Percentiles rank a stretch among this genome's conserved stretches.
Conservation (phyloP, 352 stramenopile species). For the Blastocystis sp. region DNA sequence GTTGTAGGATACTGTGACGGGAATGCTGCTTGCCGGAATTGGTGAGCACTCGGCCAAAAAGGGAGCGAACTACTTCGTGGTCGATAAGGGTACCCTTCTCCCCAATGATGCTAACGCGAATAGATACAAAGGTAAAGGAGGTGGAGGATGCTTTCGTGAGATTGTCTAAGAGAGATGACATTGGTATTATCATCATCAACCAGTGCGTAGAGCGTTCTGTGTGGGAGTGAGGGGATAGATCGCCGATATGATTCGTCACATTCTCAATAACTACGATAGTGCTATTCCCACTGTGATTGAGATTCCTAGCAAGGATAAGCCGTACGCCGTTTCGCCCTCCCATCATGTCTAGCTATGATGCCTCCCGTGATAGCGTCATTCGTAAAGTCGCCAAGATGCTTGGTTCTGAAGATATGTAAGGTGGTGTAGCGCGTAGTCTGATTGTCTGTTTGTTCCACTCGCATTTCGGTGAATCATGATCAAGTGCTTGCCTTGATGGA, state of each 20-base stretch:
- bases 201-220: slow-evolving; percentile 9
- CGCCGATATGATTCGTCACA: slow-evolving; percentile 67
- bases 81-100: slow-evolving; percentile 33
- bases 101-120: neutral
- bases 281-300: slow-evolving; percentile 68
- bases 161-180: slow-evolving; percentile 60
- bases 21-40: slow-evolving; percentile 67
- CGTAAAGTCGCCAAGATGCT: slow-evolving; percentile 61
- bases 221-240: neutral
- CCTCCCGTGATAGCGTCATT: slow-evolving; percentile 61
- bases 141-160: slow-evolving; percentile 50
- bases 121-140: slow-evolving; percentile 63
- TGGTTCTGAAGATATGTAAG: slow-evolving; percentile 53
- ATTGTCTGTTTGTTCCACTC: slow-evolving; percentile 14
- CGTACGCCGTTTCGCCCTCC: slow-evolving; percentile 8
- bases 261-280: slow-evolving; percentile 60
- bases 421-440: neutral
- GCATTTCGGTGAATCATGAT: neutral
- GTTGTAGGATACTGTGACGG: slow-evolving; percentile 63
- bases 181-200: slow-evolving; percentile 70
- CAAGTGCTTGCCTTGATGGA: neutral
- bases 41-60: slow-evolving; percentile 56
- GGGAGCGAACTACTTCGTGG: slow-evolving; percentile 58
- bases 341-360: slow-evolving; percentile 53
- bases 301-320: slow-evolving; percentile 70